Conservation (phyloP, 2,329 filamentous ascomycete species). For the Teratosphaeriaceae sp. region DNA sequence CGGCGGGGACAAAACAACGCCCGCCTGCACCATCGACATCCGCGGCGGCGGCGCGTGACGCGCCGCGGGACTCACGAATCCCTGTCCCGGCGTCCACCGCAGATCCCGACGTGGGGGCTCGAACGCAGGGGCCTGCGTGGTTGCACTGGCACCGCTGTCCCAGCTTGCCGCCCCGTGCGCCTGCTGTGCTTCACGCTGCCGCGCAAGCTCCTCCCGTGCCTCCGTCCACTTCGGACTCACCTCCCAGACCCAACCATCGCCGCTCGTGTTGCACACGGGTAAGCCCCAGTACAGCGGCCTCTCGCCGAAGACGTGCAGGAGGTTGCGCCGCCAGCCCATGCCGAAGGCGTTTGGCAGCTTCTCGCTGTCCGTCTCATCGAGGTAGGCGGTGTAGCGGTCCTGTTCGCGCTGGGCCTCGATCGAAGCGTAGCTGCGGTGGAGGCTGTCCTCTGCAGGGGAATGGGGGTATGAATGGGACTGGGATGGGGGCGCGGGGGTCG, state of each 20-base stretch:
- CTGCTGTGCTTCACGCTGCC: constrained; percentile 42
- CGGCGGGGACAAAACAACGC: not conserved
- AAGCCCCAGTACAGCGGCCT: constrained; percentile 67
- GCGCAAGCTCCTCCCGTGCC: constrained; percentile 50
- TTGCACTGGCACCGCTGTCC: constrained; percentile 8
- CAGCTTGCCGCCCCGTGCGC: constrained; percentile 21
- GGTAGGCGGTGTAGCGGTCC: constrained; percentile 68
- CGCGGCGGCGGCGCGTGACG: not conserved
- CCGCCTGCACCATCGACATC: not conserved
- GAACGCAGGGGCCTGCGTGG: constrained; percentile 10
- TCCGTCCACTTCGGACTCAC: constrained; percentile 71
- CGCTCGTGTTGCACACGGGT: constrained; percentile 76
- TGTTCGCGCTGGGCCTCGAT: constrained; percentile 59
- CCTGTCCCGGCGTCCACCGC: constrained; percentile 23
- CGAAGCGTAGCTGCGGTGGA: constrained; percentile 43
- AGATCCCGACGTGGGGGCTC: constrained; percentile 9
- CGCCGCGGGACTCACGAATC: constrained; percentile 33
- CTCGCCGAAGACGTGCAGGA: constrained; percentile 74
- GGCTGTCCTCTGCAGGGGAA: constrained; percentile 40
- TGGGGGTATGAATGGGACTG: constrained; percentile 14
- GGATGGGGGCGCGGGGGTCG: constrained; percentile 6
- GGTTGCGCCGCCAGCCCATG: constrained; percentile 73
- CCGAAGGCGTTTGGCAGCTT: constrained; percentile 92
- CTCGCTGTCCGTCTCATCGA: constrained; percentile 82
- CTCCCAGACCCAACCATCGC: constrained; percentile 94